Base-by-base conservation (phyloP, 768 basidiomycete species). In the Mycena leptocephala region DNA sequence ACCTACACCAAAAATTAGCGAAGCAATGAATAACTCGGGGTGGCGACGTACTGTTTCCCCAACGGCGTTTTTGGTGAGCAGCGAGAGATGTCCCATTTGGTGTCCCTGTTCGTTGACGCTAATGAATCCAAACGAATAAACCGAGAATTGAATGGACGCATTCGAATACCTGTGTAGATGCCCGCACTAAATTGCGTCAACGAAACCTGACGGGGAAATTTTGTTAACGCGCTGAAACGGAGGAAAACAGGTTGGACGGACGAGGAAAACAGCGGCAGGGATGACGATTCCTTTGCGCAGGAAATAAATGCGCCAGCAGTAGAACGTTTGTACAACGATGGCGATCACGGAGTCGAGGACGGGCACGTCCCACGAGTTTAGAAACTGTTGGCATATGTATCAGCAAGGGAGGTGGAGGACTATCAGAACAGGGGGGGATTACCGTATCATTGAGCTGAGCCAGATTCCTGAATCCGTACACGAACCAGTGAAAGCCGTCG, bases 401-500 rank as follows among this genome's bases (percentile, higher is more conserved):
- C 37, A 39, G 37, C 37, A 39, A 7, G 37, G 37, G 37, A 39
- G 37, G 37, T 39, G 37, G 37, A 7, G 37, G 37, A 39, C 37
- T 39, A 39, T 39, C 37, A 14, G 37, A 39, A 39, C 37, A 39
- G 78, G 67, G 18, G 74, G 51, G 58, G 72, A 78, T 14, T 62
- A 43, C 20, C 74, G 48, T 48, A 48, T 79, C 65, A 66, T 74
- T 61, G 28, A 81, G 72, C 24, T 37, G 53, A 1, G 32, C 48
- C 35, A 48, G 43, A 35, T 81, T 63, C 22, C 80, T 75, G 43
- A 76, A 81, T 5, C 80, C 80, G 48, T 70, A 79, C 7, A 75
- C 78, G 72, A 79, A 81, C 80, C 80, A 81, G 37, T 81, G 80
- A 70, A 81, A 80, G 24, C 78, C 79, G 64, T 81, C 80, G 10